Base-by-base conservation (phyloP, 2,329 filamentous ascomycete species). In the Fusarium redolens region DNA sequence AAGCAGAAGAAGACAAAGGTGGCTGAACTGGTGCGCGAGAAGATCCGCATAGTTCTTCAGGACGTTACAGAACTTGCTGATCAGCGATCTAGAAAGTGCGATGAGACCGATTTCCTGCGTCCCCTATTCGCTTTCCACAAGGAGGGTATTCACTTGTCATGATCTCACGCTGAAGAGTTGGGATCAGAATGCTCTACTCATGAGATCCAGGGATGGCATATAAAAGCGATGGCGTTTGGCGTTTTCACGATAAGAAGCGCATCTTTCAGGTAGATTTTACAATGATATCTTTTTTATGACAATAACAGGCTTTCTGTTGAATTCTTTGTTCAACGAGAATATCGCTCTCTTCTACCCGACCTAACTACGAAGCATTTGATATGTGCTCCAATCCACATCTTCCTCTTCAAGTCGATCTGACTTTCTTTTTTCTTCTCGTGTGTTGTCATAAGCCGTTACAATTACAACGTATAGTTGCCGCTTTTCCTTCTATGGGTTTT, bases 141-240 rank as follows among this genome's bases (percentile, higher is more conserved):
- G 74, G 94, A 97, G 80, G 94, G 94, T 33, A 96, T 98, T 67
- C 96, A 98, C 84, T 98, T 98, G 81, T 92, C 90, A 70, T 95
- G 82, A 86, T 48, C 18, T 41, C 31, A 44, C 28, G 33, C 50
- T 28, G 58, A 20, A 60, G 60, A 47, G 59, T 60, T 43, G 55
- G 65, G 45, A 55, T 40, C 25, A 38, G 31, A 17, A 43, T 17
- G 45, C 60, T n/a, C 48, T 33, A 22, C 33, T 18, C 9, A 41
- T 45, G 43, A 56, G 57, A 61, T 45, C 58, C 55, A 17, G 43
- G 60, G 51, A 37, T 9, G 54, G 56, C 28, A 28, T 25, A 68
- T 54, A 61, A 65, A 75, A 71, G 64, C 59, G 48, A 69, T 40
- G 71, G 71, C 69, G 74, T 73, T 75, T 31, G 35, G 69, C 61